A percentile compares a stretch with the other conserved stretches of the same genome.
Conservation (phyloP, 345 rosid species). For the Hibiscus syriacus region DNA sequence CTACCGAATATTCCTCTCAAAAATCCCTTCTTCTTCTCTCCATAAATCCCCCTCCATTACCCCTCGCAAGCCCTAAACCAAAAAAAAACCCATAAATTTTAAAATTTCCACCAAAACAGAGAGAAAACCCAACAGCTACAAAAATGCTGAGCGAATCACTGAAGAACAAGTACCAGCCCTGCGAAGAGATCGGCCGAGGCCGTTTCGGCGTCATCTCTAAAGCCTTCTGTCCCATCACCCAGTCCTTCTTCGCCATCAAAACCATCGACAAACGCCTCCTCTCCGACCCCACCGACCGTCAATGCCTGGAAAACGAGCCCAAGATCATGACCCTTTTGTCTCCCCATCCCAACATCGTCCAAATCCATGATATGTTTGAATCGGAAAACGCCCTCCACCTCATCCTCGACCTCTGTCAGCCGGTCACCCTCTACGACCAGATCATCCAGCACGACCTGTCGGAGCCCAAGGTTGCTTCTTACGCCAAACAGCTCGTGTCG, state of each 20-base stretch:
- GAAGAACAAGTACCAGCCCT: conserved; percentile 38
- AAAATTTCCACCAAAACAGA: no score
- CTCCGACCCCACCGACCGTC: conserved; percentile 52
- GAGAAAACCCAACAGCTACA: no score
- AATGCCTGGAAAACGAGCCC: conserved; percentile 64
- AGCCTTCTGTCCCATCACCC: conserved; percentile 41
- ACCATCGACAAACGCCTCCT: conserved; percentile 49
- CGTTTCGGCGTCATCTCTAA: conserved; percentile 57
- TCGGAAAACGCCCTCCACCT: conserved; percentile 45
- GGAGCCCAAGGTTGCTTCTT: conserved; percentile 35
- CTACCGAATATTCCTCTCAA: conserved; percentile 21
- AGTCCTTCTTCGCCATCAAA: conserved; percentile 58
- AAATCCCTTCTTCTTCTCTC: not conserved
- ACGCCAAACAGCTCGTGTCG: conserved; percentile 36
- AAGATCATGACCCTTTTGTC: conserved; percentile 59
- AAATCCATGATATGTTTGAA: conserved; percentile 44
- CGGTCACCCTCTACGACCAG: conserved; percentile 43
- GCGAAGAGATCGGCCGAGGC: conserved; percentile 75
- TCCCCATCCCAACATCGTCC: conserved; percentile 54
- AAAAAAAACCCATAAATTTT: no score
- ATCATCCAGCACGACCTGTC: conserved; percentile 28
- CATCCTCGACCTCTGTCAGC: conserved; percentile 54
- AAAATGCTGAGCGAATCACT: conserved; percentile 27
- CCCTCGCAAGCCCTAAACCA: not conserved
- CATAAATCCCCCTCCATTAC: not conserved